Evolutionary conservation across 768 basidiomycete species (phyloP).

Genomic region (Harrya chromipes): DNA sequence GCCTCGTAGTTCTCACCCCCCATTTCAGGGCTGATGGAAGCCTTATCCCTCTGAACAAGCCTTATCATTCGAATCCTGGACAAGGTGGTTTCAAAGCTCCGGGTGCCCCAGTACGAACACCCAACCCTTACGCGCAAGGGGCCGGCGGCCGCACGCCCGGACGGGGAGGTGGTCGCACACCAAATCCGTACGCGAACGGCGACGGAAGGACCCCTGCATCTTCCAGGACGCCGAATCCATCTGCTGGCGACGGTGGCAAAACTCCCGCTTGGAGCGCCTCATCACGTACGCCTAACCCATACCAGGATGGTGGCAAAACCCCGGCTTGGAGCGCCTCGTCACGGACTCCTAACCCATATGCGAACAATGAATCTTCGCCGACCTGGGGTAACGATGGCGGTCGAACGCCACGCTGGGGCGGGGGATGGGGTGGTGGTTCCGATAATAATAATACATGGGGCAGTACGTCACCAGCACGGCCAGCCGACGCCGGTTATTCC

Average conservation of each 20-base stretch:
- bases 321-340: conserved; percentile 50
- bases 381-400: conserved; percentile 37
- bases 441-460: conserved; percentile 24
- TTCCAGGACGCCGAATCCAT: conserved; percentile 70
- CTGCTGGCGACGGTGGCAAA: conserved; percentile 50
- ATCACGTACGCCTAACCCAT: conserved; percentile 57
- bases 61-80: conserved; percentile 19
- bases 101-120: conserved; percentile 42
- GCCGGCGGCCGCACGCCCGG: conserved; percentile 36
- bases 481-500: conserved; percentile 29
- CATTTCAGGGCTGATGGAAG: conserved; percentile 52
- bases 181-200: conserved; percentile 63
- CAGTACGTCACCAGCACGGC: conserved; percentile 31
- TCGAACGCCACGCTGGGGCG: conserved; percentile 50
- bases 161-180: conserved; percentile 50
- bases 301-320: conserved; percentile 42
- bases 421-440: conserved; percentile 23
- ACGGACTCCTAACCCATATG: conserved; percentile 54
- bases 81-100: conserved; percentile 32
- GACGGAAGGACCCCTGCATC: conserved; percentile 58
- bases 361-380: conserved; percentile 16
- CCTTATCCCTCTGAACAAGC: conserved; percentile 48
- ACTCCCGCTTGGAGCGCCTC: conserved; percentile 64
- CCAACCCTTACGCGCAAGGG: conserved; percentile 46
- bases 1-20: conserved; percentile 2